Base-by-base conservation (phyloP, 2,329 filamentous ascomycete genomes). In the Mariannaea sp. region DNA sequence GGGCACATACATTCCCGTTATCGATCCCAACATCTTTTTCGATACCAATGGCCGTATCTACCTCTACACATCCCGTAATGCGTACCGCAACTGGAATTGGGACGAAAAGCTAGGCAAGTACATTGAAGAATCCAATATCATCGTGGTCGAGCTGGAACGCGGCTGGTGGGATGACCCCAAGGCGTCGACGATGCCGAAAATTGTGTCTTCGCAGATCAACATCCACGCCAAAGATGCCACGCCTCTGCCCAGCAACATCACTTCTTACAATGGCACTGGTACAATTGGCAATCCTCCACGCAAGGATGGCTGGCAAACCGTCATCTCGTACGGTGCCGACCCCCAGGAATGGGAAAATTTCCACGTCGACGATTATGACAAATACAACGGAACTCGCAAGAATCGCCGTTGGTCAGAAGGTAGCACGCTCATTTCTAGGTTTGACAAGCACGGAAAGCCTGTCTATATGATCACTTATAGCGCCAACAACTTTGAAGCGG, bases 11-110 rank as follows among this genome's bases (percentile, higher is more conserved):
- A 72, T 72, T 16, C 70, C 70, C 1, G 69, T 66, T 4, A 78
- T 80, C 7, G 78, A 80, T 46, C 71, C 75, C 0, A 75, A 79
- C 64, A 67, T 81, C n/a, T 75, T 80, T 33, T 78, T 75, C 39
- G 72, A 77, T 33, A 58, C 66, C 5, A 68, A 74, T 53, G 70
- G 67, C 3, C 64, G 61, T 5, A 60, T 68, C 10, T 76, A 78
- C 48, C 47, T 73, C 0, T 72, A 71, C 49, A 54, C 62, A 4
- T 72, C 71, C 1, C 62, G 70, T 5, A 72, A 72, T 38, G 70
- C 70, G 3, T 72, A 72, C 44, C 62, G 70, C 1, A 72, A 72
- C 40, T 72, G 70, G 70, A 72, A 71, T 27, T 72, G 70, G 70
- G 70, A 72, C 35, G 53, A 56, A 1, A 42, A 55, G 4, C 33